Conservation (phyloP, 2,329 filamentous ascomycete genomes). For the Alternaria solani region DNA sequence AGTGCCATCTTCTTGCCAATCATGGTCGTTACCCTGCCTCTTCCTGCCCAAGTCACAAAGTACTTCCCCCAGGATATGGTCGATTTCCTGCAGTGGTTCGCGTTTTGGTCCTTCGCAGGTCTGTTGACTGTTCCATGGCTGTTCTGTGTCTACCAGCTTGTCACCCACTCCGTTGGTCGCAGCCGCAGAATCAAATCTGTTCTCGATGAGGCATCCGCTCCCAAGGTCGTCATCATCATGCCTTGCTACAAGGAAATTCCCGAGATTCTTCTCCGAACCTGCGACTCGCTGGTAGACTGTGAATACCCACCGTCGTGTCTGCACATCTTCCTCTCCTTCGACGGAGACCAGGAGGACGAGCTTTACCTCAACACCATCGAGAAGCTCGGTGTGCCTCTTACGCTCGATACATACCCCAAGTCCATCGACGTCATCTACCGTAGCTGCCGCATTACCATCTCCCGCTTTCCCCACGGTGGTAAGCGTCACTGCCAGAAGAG, state of each 20-base stretch:
- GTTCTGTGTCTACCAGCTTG: conserved; percentile 89
- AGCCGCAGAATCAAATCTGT: conserved; percentile 83
- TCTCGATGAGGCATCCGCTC: conserved; percentile 83
- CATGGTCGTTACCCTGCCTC: conserved; percentile 90
- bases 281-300: conserved; percentile 91
- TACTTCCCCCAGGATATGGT: conserved; percentile 77
- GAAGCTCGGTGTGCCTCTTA: conserved; percentile 81
- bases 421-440: conserved; percentile 91
- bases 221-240: conserved; percentile 96
- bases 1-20: conserved; percentile 89
- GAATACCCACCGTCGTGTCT: conserved; percentile 93
- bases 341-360: conserved; percentile 88
- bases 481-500: conserved; percentile 94
- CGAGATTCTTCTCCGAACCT: conserved; percentile 80
- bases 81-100: conserved; percentile 85
- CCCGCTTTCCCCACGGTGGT: conserved; percentile 89
- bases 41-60: conserved; percentile 74
- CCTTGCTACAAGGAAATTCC: conserved; percentile 94
- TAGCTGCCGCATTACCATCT: conserved; percentile 84
- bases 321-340: conserved; percentile 94
- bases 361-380: conserved; percentile 87
- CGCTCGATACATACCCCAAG: conserved; percentile 79
- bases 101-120: conserved; percentile 89
- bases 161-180: conserved; percentile 85
- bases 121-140: conserved; percentile 90